Evolutionary conservation across 768 basidiomycete genomes (phyloP).

Genomic region (Mycena latifolia): DNA sequence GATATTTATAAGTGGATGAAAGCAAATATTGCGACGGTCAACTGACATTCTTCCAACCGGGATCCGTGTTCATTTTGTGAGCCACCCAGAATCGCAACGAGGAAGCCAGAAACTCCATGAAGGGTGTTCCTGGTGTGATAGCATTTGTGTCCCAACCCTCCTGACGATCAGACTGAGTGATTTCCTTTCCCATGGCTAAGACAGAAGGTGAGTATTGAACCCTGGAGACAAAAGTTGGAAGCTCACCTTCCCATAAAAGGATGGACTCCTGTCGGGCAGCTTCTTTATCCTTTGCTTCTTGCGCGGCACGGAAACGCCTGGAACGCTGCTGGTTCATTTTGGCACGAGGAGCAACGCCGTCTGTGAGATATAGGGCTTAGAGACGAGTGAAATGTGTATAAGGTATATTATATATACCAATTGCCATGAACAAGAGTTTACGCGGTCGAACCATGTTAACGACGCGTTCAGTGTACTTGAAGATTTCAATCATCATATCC

Average conservation of each 20-base stretch:
- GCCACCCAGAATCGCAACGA: constrained; percentile 97
- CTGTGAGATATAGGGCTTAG: constrained; percentile 51
- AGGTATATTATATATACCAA: constrained; percentile 64
- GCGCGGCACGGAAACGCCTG: constrained; percentile 93
- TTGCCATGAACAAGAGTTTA: constrained; percentile 97
- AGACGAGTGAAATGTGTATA: background rate
- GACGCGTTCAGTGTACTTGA: constrained; percentile 96
- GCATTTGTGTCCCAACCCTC: constrained; percentile 98
- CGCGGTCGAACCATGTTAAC: constrained; percentile 97
- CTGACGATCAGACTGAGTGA: constrained; percentile 86
- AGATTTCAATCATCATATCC: constrained; percentile 99
- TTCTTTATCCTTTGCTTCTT: constrained; percentile 96
- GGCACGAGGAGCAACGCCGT: constrained; percentile 97
- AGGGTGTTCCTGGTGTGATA: constrained; percentile 98
- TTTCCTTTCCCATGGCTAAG: constrained; percentile 91
- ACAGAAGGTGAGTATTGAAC: constrained; percentile 10
- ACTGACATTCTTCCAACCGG: constrained; percentile 93
- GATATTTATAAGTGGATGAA: constrained; percentile 4
- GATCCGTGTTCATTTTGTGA: constrained; percentile 93
- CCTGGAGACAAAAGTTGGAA: background rate
- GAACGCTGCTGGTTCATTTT: constrained; percentile 99
- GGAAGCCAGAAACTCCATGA: constrained; percentile 92
- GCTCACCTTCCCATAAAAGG: constrained; percentile 85
- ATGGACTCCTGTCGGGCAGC: constrained; percentile 88
- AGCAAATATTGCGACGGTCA: background rate